A percentile compares a stretch with the other conserved stretches of the same genome.
Evolutionary conservation across 768 basidiomycete genomes (phyloP).

Genomic region (Crepidotus variabilis): DNA sequence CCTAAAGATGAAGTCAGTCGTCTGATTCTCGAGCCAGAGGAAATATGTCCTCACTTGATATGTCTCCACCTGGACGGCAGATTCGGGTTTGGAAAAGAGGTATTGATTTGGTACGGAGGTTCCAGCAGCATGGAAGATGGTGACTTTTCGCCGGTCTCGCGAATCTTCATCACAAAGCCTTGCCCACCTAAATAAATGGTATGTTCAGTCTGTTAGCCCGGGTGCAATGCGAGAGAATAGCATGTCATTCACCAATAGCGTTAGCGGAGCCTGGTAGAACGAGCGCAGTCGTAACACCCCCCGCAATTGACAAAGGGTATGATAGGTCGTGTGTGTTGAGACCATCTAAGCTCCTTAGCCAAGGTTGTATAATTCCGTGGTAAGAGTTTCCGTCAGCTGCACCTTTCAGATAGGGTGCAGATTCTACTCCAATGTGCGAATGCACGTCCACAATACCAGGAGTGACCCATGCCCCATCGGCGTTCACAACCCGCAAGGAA

Average conservation of each 20-base stretch:
- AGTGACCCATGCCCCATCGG: conserved; percentile 71
- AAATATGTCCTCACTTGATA: conserved; percentile 53
- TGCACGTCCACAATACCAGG: conserved; percentile 72
- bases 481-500: conserved; percentile 53
- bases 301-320: conserved; percentile 65
- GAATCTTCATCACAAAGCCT: conserved; percentile 62
- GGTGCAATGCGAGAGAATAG: not conserved
- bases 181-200: conserved; percentile 21
- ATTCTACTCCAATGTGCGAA: conserved; percentile 58
- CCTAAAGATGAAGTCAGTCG: conserved; percentile 22
- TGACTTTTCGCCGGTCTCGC: conserved; percentile 66
- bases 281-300: conserved; percentile 76
- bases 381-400: conserved; percentile 52
- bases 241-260: conserved; percentile 45
- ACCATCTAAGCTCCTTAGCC: conserved; percentile 74
- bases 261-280: conserved; percentile 72
- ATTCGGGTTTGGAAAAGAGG: conserved; percentile 38
- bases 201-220: not conserved
- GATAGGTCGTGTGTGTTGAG: conserved; percentile 80
- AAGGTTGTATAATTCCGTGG: conserved; percentile 44
- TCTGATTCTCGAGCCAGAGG: not conserved
- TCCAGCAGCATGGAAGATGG: conserved; percentile 76
- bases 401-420: conserved; percentile 50
- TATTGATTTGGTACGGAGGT: conserved; percentile 61
- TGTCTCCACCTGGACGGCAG: conserved; percentile 64